Evolutionary conservation across 768 basidiomycete species (phyloP).

Genomic region (Tulasnella calospora): DNA sequence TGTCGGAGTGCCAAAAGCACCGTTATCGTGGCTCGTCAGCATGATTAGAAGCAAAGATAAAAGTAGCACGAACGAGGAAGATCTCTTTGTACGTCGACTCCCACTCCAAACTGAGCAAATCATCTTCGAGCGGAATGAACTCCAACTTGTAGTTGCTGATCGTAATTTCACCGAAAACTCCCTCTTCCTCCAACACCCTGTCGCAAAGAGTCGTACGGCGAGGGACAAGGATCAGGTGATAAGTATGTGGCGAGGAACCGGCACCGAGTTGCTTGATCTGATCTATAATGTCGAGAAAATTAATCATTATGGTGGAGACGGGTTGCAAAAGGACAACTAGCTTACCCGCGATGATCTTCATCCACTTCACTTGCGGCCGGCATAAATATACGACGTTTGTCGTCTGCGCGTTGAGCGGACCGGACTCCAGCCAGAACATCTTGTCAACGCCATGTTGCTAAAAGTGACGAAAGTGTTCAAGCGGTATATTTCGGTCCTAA

Average conservation of each 20-base stretch:
- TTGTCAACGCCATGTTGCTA: slow-evolving; percentile 99
- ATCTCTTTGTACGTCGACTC: slow-evolving; percentile 82
- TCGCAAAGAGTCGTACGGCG: slow-evolving; percentile 72
- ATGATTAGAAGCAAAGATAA: not conserved
- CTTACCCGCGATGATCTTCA: slow-evolving; percentile 88
- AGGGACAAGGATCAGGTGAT: not conserved
- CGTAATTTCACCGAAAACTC: slow-evolving; percentile 92
- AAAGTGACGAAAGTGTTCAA: not conserved
- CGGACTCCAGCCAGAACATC: slow-evolving; percentile 98
- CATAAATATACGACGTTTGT: slow-evolving; percentile 91
- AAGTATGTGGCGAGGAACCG: slow-evolving; percentile 48
- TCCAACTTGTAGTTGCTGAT: slow-evolving; percentile 86
- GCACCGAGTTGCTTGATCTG: slow-evolving; percentile 81
- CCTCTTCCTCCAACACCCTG: slow-evolving; percentile 87
- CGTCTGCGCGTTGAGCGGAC: slow-evolving; percentile 74
- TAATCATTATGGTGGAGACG: slow-evolving; percentile 6
- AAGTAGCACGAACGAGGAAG: slow-evolving; percentile 65
- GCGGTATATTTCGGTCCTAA: not conserved
- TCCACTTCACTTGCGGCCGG: slow-evolving; percentile 75
- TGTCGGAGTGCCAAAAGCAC: slow-evolving; percentile 34
- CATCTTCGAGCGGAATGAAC: slow-evolving; percentile 89
- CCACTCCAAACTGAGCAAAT: slow-evolving; percentile 85
- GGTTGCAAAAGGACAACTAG: slow-evolving; percentile 18
- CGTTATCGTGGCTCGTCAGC: not conserved
- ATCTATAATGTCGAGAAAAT: slow-evolving; percentile 46